Evolutionary conservation across 164 flowering plant species (phyloP), one percentile per base, ranked within the genome.

Genomic region (Vitis riparia): DNA sequence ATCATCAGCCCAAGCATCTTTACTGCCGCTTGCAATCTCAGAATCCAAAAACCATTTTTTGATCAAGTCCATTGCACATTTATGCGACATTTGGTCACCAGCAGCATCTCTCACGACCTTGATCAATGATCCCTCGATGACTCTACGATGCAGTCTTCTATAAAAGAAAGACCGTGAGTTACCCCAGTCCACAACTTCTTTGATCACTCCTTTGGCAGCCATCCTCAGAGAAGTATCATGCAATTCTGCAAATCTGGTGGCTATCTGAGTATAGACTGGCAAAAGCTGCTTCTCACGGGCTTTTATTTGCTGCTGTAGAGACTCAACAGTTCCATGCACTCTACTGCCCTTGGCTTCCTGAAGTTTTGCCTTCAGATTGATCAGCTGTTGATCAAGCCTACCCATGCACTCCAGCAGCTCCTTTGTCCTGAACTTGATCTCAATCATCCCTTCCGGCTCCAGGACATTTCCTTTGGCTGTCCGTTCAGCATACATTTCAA

Each of bases 401-500:
- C 91, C 92, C 99, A 96, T 96, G 83, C 97, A 89, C 63, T 93
- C 97, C 16, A 89, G 72, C 55, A 93, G 79, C 76, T 96, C 98
- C 64, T 75, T 89, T 11, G 85, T 79, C 75, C 98, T 76, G 63
- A 96, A 96, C 77, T 91, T 96, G 74, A 96, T 93, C 86, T 96
- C 99, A 8, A 96, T 92, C 92, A 92, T 82, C 50, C 99, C 99
- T 77, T 93, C 98, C 1, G 99, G 98, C 86, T 96, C 99, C 59
- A 96, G 97, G n/a, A 96, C 98, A 74, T 93, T 96, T n/a, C 99
- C 99, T 62, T 82, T 93, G 37, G 98, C 97, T 1, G 97, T 92
- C 59, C 79, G 76, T 65, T 93, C 99, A 8, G 98, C 99, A 80
- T 91, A 96, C 98, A 96, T 93, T 78, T 96, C 99, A 55, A 96